A percentile compares a stretch with the other conserved stretches of the same genome.
These are phyloP conservation scores for Umbilicaria muhlenbergii DNA, from an alignment of 495 filamentous ascomycete genomes.

Conservation along the genomic window DNA sequence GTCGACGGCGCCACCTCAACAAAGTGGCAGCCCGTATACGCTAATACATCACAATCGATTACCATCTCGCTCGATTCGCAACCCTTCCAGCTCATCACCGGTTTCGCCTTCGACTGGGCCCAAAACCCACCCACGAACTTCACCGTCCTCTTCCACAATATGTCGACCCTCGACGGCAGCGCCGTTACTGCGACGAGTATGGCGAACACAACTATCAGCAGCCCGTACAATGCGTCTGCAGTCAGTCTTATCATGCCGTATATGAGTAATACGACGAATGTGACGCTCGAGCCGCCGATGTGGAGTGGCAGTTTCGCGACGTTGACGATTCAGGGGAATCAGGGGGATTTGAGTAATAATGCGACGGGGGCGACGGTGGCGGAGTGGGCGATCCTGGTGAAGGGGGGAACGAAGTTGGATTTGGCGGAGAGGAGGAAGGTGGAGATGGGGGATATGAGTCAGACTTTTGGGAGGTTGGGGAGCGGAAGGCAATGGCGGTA, in stretches of 20 bases:
- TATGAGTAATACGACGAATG: constrained; percentile 30
- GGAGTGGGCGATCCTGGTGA: constrained; percentile 48
- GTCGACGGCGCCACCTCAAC: constrained; percentile 58
- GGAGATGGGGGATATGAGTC: neutral
- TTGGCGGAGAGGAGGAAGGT: neutral
- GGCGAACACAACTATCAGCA: constrained; percentile 20
- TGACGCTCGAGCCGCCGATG: constrained; percentile 22
- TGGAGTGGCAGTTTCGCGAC: constrained; percentile 27
- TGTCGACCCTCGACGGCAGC: constrained; percentile 13
- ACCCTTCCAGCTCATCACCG: constrained; percentile 25
- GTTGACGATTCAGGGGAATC: constrained; percentile 31
- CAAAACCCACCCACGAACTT: constrained; percentile 40
- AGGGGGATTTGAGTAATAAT: constrained; percentile 33
- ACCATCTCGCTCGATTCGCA: constrained; percentile 35
- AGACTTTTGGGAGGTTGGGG: too few relatives aligned
- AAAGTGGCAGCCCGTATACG: constrained; percentile 49
- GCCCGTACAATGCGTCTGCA: constrained; percentile 21
- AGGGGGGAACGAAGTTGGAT: neutral
- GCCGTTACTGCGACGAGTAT: constrained; percentile 5
- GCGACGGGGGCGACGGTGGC: constrained; percentile 51
- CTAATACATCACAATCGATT: constrained; percentile 28
- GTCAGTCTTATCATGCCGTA: constrained; percentile 23
- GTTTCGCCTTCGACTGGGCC: constrained; percentile 54
- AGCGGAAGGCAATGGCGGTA: too few relatives aligned
- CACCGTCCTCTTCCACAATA: constrained; percentile 39